These are phyloP conservation scores for Lepidopterella palustris DNA, from an alignment of 495 filamentous ascomycete genomes.

Conservation along the genomic window DNA sequence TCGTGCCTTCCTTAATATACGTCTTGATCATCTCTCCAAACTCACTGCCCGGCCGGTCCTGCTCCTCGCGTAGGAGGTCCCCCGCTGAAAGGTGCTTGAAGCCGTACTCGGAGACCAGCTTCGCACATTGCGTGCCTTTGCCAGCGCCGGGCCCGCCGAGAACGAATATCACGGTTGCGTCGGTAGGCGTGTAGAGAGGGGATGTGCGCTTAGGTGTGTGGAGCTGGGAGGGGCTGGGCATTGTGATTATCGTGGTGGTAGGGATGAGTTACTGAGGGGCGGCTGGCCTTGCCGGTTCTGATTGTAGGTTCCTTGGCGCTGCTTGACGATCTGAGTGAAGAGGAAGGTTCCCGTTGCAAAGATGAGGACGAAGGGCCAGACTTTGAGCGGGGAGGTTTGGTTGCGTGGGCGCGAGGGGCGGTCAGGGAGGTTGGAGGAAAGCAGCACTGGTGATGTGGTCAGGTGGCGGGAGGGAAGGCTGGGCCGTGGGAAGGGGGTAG, in stretches of 20 bases:
- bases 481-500: background rate
- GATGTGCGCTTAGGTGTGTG: conserved; percentile 46
- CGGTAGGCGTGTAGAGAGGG: conserved; percentile 70
- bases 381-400: conserved; percentile 45
- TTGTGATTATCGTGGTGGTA: conserved; percentile 14
- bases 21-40: conserved; percentile 85
- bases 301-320: conserved; percentile 43
- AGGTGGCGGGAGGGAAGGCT: background rate
- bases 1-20: conserved; percentile 86
- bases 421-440: conserved; percentile 13
- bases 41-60: conserved; percentile 72
- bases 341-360: conserved; percentile 51
- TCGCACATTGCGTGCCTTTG: conserved; percentile 82
- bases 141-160: conserved; percentile 74
- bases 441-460: background rate
- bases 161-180: conserved; percentile 84
- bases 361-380: conserved; percentile 60
- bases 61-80: conserved; percentile 89
- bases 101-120: conserved; percentile 80
- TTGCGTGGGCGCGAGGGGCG: conserved; percentile 17
- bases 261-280: conserved; percentile 26
- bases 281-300: conserved; percentile 14
- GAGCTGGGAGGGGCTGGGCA: conserved; percentile 47
- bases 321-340: conserved; percentile 58
- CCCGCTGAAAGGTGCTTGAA: conserved; percentile 92